Base-by-base conservation (phyloP, 1,284 basidiomycete genomes). In the Cutaneotrichosporon sp. region DNA sequence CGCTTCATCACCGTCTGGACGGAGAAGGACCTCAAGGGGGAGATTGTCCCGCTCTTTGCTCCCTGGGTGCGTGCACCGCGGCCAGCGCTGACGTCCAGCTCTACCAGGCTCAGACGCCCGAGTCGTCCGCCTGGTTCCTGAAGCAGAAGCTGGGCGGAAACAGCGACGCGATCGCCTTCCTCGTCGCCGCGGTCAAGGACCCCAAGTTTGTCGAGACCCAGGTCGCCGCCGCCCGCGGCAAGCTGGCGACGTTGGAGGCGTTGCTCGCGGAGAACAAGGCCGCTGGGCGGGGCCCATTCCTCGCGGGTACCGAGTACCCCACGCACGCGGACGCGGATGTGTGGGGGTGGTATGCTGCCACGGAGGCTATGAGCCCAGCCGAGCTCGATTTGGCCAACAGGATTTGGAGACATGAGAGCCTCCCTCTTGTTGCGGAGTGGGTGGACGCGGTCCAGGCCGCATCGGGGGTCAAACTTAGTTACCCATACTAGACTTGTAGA, bases 1-100 rank as follows among this genome's bases (percentile, higher is more conserved):
- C 63, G 62, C 44, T 65, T 63, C 51, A 42, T 66, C 39, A 56
- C 62, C 32, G 38, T 51, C 10, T 68, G 65, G 65, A 59, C 54
- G 29, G 60, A 64, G 45, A 56, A 44, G 10, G 57, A 59, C 8
- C 50, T 66, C 16, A 61, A 48, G 14, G 51, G 52, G 37, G 57
- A 62, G 41, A 39, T 63, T 20, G 35, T 41, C 12, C 58, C 59
- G 24, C 61, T 63, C 25, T 52, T 64, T 22, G 55, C 46, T 5
- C 54, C 54, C 16, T 51, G 54, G 49, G 29, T 31, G 29, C 9
- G 27, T 29, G 12, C 27, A 6, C 12, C 27, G 27, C 12, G 27
- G 6, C 27, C 27, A 29, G 7, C 12, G 12, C 6, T 12, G 12
- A 7, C 7, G 12, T 29, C 7, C 27, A 29, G 27, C 37, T 55